Evolutionary conservation across 1,139 yeast genomes (phyloP), one percentile per base, ranked within the genome.

Genomic region (Debaryomyces udenii): DNA sequence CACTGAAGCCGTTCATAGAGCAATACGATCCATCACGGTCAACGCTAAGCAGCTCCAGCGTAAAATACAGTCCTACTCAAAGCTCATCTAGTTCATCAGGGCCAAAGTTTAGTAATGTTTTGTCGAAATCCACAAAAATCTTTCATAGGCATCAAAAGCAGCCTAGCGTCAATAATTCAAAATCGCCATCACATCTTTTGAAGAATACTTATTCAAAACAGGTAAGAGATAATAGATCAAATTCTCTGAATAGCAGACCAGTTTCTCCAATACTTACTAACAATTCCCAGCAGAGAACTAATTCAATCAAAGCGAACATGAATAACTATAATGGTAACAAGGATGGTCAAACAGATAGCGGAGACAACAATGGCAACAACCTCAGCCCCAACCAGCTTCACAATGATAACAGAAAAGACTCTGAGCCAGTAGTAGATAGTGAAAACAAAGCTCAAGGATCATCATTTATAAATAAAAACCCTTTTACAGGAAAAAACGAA

Each of bases 121-220:
- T 68, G 29, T 56, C 65, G 2, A 68, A 64, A 42, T 64, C 71
- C 1, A 48, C 66, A 2, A 52, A 62, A 22, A 49, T 67, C 5
- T 67, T 68, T 41, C 72, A 66, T 38, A 49, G 67, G 38, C 57
- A 47, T 37, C 59, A 51, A 39, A 52, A 45, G 37, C 43, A 43
- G 23, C 43, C 18, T 45, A 45, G 38, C 14, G 29, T 18, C 16
- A 13, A 31, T 16, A 23, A 27, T 2, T 28, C 36, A 7, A 35
- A 32, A 14, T 34, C 43, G 11, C 35, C 41, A 5, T 13, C 37
- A 6, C 56, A 50, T 30, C 53, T 56, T 1, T 46, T 55, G 24
- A 55, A 59, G 30, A 61, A 62, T 38, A 56, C 69, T 2, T 68
- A 69, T 49, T 63, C 70, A 2, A 58, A 57, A 35, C 71, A 62